Conservation (phyloP, 2,329 filamentous ascomycete species). For the Fusarium sp. region DNA sequence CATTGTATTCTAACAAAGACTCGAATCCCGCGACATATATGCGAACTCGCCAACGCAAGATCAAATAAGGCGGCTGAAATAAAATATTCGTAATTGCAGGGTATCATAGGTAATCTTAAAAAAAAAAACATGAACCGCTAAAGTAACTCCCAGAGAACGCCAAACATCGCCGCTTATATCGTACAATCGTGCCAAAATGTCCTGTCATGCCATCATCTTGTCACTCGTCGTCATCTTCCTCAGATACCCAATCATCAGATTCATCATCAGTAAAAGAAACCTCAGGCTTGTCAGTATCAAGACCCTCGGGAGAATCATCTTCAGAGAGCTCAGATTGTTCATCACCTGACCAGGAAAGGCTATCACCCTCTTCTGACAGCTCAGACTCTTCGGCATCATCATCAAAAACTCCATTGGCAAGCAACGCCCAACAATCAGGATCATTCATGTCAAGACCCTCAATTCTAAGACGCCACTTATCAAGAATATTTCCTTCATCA, state of each 20-base stretch:
- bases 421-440: slow-evolving; percentile 44
- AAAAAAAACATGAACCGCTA: background rate
- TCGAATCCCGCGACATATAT: background rate
- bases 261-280: slow-evolving; percentile 6
- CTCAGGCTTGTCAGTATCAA: slow-evolving; percentile 8
- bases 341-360: slow-evolving; percentile 22
- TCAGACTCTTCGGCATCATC: slow-evolving; percentile 32
- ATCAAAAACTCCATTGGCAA: slow-evolving; percentile 33
- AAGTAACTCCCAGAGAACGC: slow-evolving; percentile 1
- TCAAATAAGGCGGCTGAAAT: background rate
- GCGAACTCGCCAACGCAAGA: background rate
- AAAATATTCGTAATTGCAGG: slow-evolving; percentile 2
- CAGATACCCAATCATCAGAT: background rate
- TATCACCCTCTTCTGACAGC: slow-evolving; percentile 26
- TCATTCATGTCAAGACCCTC: slow-evolving; percentile 44
- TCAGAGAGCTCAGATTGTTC: slow-evolving; percentile 6
- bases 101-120: slow-evolving; percentile 23
- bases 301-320: slow-evolving; percentile 3
- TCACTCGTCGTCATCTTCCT: slow-evolving; percentile 1
- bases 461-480: slow-evolving; percentile 41
- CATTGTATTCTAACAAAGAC: background rate
- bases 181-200: slow-evolving; percentile 7
- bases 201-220: background rate
- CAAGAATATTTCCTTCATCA: slow-evolving; percentile 39
- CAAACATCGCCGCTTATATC: background rate